These are phyloP conservation scores for Tuber umbilicatum DNA, from an alignment of 495 filamentous ascomycete genomes.

Conservation along the genomic window DNA sequence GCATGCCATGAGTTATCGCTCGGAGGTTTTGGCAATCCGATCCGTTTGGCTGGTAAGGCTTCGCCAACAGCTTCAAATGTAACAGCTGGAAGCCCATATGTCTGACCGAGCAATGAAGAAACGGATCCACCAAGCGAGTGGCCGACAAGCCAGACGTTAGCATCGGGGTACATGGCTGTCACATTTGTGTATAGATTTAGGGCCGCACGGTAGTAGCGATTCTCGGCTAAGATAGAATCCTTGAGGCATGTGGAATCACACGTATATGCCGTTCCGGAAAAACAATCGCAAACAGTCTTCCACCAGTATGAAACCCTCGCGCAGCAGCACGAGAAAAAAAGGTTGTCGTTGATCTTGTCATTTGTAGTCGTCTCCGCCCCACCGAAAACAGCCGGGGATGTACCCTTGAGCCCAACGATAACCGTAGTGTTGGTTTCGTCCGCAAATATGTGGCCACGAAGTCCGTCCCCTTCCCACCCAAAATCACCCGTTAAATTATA, in stretches of 20 bases:
- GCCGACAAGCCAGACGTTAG: slow-evolving; percentile 79
- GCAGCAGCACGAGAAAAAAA: slow-evolving; percentile 97
- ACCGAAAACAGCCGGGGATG: slow-evolving; percentile 83
- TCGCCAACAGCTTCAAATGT: slow-evolving; percentile 89
- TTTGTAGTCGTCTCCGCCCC: slow-evolving; percentile 92
- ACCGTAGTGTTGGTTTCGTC: slow-evolving; percentile 79
- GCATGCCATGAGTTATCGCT: slow-evolving; percentile 58
- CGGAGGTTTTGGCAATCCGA: slow-evolving; percentile 83
- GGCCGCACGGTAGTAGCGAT: slow-evolving; percentile 81
- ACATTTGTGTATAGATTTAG: slow-evolving; percentile 87
- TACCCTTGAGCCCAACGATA: slow-evolving; percentile 88
- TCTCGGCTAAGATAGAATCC: slow-evolving; percentile 66
- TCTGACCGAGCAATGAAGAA: slow-evolving; percentile 75
- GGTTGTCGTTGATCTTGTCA: slow-evolving; percentile 94
- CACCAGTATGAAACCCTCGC: slow-evolving; percentile 84
- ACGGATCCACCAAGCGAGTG: slow-evolving; percentile 90
- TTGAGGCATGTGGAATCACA: slow-evolving; percentile 87
- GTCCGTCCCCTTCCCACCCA: slow-evolving; percentile 83
- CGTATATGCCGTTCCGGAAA: slow-evolving; percentile 63
- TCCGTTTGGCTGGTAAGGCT: slow-evolving; percentile 72
- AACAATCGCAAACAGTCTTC: slow-evolving; percentile 87
- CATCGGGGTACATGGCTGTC: slow-evolving; percentile 74
- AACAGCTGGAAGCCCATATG: slow-evolving; percentile 77
- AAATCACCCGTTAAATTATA: slow-evolving; percentile 80
- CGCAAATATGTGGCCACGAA: slow-evolving; percentile 86